These are phyloP conservation scores for Claviceps sp. DNA, from an alignment of 2,329 filamentous ascomycete genomes.

Conservation along the genomic window DNA sequence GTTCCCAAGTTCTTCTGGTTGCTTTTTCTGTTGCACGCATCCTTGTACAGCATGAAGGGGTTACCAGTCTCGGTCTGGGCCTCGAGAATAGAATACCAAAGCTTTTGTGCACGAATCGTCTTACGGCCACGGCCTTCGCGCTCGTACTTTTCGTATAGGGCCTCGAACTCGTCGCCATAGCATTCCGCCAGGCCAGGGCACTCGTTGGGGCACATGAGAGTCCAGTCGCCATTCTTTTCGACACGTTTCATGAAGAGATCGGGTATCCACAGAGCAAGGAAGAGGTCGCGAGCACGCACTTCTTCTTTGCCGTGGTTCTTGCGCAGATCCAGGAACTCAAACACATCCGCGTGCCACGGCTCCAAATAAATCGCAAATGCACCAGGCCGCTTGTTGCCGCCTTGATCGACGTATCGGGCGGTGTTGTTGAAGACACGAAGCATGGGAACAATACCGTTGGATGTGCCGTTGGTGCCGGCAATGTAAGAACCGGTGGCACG, in stretches of 20 bases:
- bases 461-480: slow-evolving; percentile 93
- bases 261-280: slow-evolving; percentile 96
- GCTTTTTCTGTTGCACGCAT: slow-evolving; percentile 95
- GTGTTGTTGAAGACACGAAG: slow-evolving; percentile 99
- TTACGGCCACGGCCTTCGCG: slow-evolving; percentile 73
- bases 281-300: slow-evolving; percentile 88
- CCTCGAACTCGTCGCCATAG: slow-evolving; percentile 95
- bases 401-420: slow-evolving; percentile 94
- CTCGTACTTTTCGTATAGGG: slow-evolving; percentile 88
- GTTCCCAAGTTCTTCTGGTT: slow-evolving; percentile 99
- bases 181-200: slow-evolving; percentile 89
- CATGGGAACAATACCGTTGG: slow-evolving; percentile 96
- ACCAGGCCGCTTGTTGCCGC: slow-evolving; percentile 97
- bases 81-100: slow-evolving; percentile 98
- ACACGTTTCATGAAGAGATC: slow-evolving; percentile 99
- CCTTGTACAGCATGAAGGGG: slow-evolving; percentile 99
- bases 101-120: slow-evolving; percentile 94
- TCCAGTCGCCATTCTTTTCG: slow-evolving; percentile 93
- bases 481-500: slow-evolving; percentile 97
- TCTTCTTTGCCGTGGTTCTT: slow-evolving; percentile 99
- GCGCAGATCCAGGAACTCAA: slow-evolving; percentile 90
- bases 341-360: slow-evolving; percentile 97
- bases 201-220: slow-evolving; percentile 95
- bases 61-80: slow-evolving; percentile 98
- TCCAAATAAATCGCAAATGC: slow-evolving; percentile 98